Conservation (phyloP, 1,284 basidiomycete genomes). For the Puccinia hordei region DNA sequence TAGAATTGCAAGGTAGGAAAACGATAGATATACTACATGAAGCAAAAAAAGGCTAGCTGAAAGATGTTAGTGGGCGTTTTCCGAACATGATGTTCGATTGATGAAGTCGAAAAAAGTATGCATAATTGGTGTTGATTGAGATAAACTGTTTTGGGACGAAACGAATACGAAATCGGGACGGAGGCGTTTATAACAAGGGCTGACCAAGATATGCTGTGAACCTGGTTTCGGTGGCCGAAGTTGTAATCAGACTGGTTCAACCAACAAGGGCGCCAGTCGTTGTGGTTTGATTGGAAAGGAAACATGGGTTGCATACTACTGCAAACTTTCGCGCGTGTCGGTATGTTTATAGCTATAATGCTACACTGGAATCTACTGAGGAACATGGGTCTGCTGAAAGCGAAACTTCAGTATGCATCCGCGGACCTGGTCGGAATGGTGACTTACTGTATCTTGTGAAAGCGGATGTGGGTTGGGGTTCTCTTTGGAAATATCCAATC, state of each 20-base stretch:
- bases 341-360: neutral
- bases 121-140: too few species aligned
- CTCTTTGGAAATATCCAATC: constrained; percentile 36
- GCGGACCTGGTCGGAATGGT: neutral
- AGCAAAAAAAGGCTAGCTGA: too few species aligned
- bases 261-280: neutral
- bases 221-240: neutral
- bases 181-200: too few species aligned
- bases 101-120: too few species aligned
- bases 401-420: neutral
- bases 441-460: constrained; percentile 11
- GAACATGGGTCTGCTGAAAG: neutral
- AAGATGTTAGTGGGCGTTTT: too few species aligned
- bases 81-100: too few species aligned
- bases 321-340: neutral
- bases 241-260: neutral
- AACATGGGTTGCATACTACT: neutral
- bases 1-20: too few species aligned
- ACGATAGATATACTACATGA: too few species aligned
- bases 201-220: too few species aligned
- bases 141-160: too few species aligned
- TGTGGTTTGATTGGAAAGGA: neutral
- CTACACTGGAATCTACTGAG: neutral
- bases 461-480: neutral
- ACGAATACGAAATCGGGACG: too few species aligned